phyloP scores from a whole-genome alignment of 768 basidiomycete genomes.

The Mycena chlorophos region DNA sequence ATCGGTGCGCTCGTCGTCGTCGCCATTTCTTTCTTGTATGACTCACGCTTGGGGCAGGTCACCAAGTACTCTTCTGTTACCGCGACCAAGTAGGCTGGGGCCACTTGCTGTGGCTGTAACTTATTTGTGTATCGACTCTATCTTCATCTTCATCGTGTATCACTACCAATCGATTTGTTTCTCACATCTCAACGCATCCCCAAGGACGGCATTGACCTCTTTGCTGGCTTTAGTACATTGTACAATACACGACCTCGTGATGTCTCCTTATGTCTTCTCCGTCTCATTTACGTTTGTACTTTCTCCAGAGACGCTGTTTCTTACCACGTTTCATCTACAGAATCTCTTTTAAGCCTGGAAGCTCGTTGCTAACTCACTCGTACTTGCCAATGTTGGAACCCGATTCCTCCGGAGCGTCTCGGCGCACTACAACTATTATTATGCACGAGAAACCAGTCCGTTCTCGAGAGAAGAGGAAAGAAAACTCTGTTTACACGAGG shows the following conservation, averaged over 20 bases:
- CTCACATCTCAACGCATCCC: background rate
- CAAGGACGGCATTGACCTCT: background rate
- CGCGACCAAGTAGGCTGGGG: slow-evolving; percentile 9
- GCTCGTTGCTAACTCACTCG: too few species aligned
- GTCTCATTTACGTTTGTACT: too few species aligned
- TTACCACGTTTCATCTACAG: too few species aligned
- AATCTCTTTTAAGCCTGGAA: too few species aligned
- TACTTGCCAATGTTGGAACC: too few species aligned
- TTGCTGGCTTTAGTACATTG: background rate
- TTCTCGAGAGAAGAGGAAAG: background rate
- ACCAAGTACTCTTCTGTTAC: slow-evolving; percentile 22
- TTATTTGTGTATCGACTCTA: too few species aligned
- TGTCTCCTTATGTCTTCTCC: too few species aligned
- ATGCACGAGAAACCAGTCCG: background rate
- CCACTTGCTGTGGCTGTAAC: too few species aligned
- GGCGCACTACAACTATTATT: background rate
- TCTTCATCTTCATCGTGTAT: background rate
- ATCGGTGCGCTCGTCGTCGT: too few species aligned
- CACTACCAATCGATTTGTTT: background rate
- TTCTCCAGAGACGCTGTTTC: too few species aligned
- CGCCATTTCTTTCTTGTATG: background rate
- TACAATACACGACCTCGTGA: too few species aligned
- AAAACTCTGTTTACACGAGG: background rate
- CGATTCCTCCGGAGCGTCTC: too few species aligned
- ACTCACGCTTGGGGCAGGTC: slow-evolving; percentile 1